A percentile compares a stretch with the other conserved stretches of the same genome.
These are phyloP conservation scores for Meyerozyma smithsonii DNA, from an alignment of 1,139 yeast species.

Conservation along the genomic window DNA sequence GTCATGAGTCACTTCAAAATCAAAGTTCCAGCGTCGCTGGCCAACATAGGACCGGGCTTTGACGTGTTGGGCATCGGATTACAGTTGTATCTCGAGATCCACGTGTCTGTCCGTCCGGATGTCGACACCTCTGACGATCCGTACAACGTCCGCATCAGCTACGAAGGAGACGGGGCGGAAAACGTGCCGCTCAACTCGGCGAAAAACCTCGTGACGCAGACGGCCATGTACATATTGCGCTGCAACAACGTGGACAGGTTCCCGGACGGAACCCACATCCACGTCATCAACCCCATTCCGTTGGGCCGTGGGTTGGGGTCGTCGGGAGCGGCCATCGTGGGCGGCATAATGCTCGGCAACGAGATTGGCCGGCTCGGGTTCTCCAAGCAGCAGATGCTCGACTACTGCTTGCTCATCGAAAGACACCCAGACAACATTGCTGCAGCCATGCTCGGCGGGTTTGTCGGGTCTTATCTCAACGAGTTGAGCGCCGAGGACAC, in stretches of 20 bases:
- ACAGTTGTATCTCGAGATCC: slow-evolving; percentile 63
- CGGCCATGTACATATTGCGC: slow-evolving; percentile 85
- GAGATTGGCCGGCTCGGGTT: slow-evolving; percentile 72
- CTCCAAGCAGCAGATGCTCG: slow-evolving; percentile 78
- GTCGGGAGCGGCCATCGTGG: slow-evolving; percentile 98
- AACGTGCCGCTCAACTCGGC: slow-evolving; percentile 75
- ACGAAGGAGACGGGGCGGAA: slow-evolving; percentile 72
- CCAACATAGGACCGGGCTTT: slow-evolving; percentile 97
- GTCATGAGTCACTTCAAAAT: slow-evolving; percentile 25
- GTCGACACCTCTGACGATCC: slow-evolving; percentile 52
- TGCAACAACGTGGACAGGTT: slow-evolving; percentile 71
- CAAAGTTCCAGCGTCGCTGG: slow-evolving; percentile 93
- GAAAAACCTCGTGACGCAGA: slow-evolving; percentile 80
- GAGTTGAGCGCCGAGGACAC: slow-evolving; percentile 69
- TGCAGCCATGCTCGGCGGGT: slow-evolving; percentile 99
- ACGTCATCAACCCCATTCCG: slow-evolving; percentile 86
- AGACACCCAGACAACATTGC: slow-evolving; percentile 98
- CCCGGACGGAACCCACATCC: slow-evolving; percentile 80
- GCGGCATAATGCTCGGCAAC: slow-evolving; percentile 90
- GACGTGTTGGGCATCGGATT: slow-evolving; percentile 93
- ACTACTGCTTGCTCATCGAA: slow-evolving; percentile 93
- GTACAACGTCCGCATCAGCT: slow-evolving; percentile 63
- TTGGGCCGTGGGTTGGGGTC: slow-evolving; percentile 96
- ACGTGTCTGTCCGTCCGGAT: slow-evolving; percentile 59
- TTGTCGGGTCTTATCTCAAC: slow-evolving; percentile 89